Evolutionary conservation across 2,329 filamentous ascomycete species (phyloP).

Genomic region (Xylariaceae sp.): DNA sequence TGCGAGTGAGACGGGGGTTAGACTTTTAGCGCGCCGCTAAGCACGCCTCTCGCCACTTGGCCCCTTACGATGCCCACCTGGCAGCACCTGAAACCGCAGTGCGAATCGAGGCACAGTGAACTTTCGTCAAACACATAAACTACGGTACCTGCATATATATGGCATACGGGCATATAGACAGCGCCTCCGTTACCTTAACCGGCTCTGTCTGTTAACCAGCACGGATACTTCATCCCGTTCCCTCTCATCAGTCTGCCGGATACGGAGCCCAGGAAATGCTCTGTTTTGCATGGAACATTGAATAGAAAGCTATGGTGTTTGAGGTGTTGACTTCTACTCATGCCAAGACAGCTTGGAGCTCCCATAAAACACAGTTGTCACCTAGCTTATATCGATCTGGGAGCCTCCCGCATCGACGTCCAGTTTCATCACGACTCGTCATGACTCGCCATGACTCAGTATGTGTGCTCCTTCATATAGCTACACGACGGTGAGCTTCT

Average conservation of each 20-base stretch:
- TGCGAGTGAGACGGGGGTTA: not conserved
- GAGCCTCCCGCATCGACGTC: slow-evolving; percentile 15
- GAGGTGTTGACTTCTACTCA: not conserved
- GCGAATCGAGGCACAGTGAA: too few relatives aligned
- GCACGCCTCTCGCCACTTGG: not conserved
- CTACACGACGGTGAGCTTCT: slow-evolving; percentile 4
- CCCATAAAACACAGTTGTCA: slow-evolving; percentile 17
- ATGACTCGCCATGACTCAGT: not conserved
- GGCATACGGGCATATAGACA: too few relatives aligned
- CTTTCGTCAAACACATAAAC: too few relatives aligned
- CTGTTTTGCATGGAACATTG: too few relatives aligned
- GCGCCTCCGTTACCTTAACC: too few relatives aligned
- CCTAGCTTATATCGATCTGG: slow-evolving; percentile 27
- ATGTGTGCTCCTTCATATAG: not conserved
- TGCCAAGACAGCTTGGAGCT: slow-evolving; percentile 23
- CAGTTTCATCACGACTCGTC: slow-evolving; percentile 8
- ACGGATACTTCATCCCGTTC: too few relatives aligned
- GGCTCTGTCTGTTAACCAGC: too few relatives aligned
- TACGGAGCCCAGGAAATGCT: too few relatives aligned
- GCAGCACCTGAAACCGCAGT: not conserved
- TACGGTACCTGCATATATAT: too few relatives aligned
- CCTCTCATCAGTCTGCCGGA: too few relatives aligned
- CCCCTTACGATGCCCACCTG: not conserved
- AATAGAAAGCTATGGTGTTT: not conserved
- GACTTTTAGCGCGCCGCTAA: not conserved